Evolutionary conservation across 148 eudicot species (phyloP), one percentile per base, ranked within the genome.

Genomic region (Pharnaceum exiguum): DNA sequence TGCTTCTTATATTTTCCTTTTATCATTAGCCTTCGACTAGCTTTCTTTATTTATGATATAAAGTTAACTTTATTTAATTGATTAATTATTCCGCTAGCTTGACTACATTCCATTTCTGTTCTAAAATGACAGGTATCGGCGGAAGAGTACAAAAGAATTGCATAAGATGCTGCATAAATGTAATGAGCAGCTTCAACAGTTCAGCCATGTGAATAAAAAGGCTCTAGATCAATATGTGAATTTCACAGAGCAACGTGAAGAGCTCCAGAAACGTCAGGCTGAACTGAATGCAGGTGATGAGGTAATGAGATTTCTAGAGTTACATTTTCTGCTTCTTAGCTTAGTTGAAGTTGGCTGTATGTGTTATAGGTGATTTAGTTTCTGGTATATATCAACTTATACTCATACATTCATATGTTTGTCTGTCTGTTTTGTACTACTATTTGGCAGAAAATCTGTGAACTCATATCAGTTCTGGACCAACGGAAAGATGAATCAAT

Each of bases 181-280:
- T 68, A 94, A 75, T 75, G 99, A 94, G 68, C 83, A 94, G 57
- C 89, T 94, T 54, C 81, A 89, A 46, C 83, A 84, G 68, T 94
- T 94, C 73, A 94, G 99, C 79, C 99, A 89, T 77, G 99, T 94
- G 48, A 94, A 89, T 83, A 94, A 89, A 69, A 94, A 94, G 71
- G 96, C 99, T 45, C 87, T 94, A 58, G 99, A 94, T 82, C 99
- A 94, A 57, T 94, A 94, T 66, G 87, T 85, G 33, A 94, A 86
- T 67, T 94, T 94, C 47, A 94, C 99, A 33, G 99, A 94, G 78
- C 99, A 94, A 72, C 71, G 99, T 48, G 96, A 89, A 78, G 95
- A 89, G 63, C 89, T 94, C 42, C 96, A 89, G 82, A 82, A 81
- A 68, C 77, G 99, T 63, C 96, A 86, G 77, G 95, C 90, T 60